These are phyloP conservation scores for Closterium sp. DNA, from an alignment of 139 green algal genomes.

Conservation along the genomic window DNA sequence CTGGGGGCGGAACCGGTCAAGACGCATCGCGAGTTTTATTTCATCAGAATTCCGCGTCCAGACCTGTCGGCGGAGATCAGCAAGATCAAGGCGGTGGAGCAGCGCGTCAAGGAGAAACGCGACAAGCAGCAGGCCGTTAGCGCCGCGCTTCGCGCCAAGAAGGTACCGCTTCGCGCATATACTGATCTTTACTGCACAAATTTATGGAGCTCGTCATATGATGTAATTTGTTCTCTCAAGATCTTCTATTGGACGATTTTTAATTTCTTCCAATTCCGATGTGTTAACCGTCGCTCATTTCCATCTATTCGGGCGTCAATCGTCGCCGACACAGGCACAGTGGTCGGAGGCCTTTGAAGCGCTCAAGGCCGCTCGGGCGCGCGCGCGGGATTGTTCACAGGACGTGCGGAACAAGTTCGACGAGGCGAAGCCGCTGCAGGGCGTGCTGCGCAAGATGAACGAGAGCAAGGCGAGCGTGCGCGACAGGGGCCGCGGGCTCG, in stretches of 20 bases:
- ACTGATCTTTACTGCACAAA: not conserved
- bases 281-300: no score
- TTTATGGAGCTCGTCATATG: not conserved
- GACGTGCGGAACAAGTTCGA: slow-evolving; percentile 35
- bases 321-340: not conserved
- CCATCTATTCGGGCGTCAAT: not conserved
- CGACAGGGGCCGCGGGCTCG: not conserved
- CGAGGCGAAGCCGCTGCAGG: slow-evolving; percentile 37
- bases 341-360: slow-evolving; percentile 12
- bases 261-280: no score
- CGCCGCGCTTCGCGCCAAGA: slow-evolving; percentile 8
- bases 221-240: not conserved
- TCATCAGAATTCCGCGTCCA: slow-evolving; percentile 29
- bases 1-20: not conserved
- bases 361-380: not conserved
- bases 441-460: slow-evolving; percentile 26
- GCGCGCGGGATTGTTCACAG: slow-evolving; percentile 8
- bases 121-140: slow-evolving; percentile 15
- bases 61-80: slow-evolving; percentile 13
- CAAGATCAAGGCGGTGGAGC: slow-evolving; percentile 18
- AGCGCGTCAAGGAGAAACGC: slow-evolving; percentile 20
- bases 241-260: no score
- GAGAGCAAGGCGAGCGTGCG: slow-evolving; percentile 5
- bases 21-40: slow-evolving; percentile 24
- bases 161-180: not conserved